Conservation (phyloP, 2,329 filamentous ascomycete species). For the Celoporthe dispersa region DNA sequence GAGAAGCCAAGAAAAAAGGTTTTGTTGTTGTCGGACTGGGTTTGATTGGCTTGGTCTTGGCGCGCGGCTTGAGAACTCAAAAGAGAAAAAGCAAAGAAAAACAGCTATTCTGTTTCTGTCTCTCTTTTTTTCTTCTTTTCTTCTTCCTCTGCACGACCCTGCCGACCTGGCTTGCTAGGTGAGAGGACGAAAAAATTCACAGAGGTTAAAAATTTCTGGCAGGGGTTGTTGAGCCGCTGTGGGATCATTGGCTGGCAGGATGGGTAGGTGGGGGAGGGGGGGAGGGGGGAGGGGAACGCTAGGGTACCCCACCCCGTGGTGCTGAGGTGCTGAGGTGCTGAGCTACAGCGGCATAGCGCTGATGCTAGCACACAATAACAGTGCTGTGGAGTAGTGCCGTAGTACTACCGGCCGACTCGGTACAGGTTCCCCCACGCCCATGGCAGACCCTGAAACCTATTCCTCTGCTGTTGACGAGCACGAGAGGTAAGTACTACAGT, state of each 20-base stretch:
- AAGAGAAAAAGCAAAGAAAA: not conserved
- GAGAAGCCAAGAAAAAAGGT: not conserved
- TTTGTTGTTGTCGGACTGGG: not conserved
- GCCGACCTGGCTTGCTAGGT: not conserved
- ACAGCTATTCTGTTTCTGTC: too few relatives aligned
- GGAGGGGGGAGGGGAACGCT: not conserved
- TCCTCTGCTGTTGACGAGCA: not conserved
- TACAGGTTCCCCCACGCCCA: not conserved
- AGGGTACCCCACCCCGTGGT: not conserved
- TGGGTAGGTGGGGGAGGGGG: conserved; percentile 11
- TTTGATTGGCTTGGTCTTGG: not conserved
- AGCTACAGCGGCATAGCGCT: not conserved
- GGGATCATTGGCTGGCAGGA: conserved; percentile 6
- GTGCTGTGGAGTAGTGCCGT: not conserved
- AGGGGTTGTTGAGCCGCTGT: not conserved
- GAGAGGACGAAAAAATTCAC: not conserved
- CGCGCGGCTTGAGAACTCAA: not conserved
- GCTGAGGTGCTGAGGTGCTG: not conserved
- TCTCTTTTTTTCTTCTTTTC: not conserved
- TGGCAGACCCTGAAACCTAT: not conserved
- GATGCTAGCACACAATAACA: not conserved
- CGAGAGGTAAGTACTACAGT: too few relatives aligned
- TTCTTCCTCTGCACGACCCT: not conserved
- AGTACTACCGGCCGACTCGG: not conserved
- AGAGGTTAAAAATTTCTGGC: not conserved